Evolutionary conservation across 164 flowering plant species (phyloP).

Genomic region (Stephania japonica): DNA sequence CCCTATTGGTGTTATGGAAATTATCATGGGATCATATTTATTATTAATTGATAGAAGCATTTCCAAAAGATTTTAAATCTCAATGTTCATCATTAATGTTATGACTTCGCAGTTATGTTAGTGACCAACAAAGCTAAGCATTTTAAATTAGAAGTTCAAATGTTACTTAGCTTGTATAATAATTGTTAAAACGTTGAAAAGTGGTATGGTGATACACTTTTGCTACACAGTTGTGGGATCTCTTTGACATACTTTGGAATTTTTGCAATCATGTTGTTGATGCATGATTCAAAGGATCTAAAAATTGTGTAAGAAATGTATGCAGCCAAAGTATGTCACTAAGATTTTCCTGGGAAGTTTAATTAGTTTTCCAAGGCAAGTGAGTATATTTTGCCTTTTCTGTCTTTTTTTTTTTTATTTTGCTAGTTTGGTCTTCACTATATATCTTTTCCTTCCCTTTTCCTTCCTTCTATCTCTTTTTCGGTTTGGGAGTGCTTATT

Average conservation of each 20-base stretch:
- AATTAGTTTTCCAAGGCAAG: not conserved
- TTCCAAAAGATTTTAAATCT: not conserved
- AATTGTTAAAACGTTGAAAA: too few relatives aligned
- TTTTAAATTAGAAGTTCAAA: not conserved
- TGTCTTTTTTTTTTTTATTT: not conserved
- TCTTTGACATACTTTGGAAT: too few relatives aligned
- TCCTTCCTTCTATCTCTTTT: not conserved
- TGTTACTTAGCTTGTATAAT: not conserved
- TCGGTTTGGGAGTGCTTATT: not conserved
- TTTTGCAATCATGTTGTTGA: too few relatives aligned
- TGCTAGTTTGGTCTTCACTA: not conserved
- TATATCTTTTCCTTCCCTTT: not conserved
- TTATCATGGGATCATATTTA: not conserved
- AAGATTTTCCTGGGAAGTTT: not conserved
- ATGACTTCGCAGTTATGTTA: too few relatives aligned
- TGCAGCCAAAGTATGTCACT: too few relatives aligned
- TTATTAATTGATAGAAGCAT: not conserved
- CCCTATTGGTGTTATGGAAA: not conserved
- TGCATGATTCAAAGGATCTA: too few relatives aligned
- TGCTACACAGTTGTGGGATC: too few relatives aligned
- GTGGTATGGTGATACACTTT: too few relatives aligned
- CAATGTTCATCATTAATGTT: too few relatives aligned
- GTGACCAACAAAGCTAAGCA: not conserved
- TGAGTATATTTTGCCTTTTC: not conserved
- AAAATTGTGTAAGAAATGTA: too few relatives aligned